Conservation (phyloP, 805 yeast genomes). For the Saturnispora mendoncae region DNA sequence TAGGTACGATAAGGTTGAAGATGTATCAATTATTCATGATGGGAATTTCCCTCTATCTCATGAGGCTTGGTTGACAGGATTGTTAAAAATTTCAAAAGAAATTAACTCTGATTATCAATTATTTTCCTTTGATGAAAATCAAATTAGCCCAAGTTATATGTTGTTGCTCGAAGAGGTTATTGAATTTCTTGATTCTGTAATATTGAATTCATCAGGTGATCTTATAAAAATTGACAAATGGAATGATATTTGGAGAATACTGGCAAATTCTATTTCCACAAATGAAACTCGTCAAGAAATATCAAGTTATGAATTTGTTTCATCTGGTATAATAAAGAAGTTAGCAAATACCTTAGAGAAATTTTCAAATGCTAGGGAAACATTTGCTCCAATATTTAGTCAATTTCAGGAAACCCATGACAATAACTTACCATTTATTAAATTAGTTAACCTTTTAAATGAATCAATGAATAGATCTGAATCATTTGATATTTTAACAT, state of each 20-base stretch:
- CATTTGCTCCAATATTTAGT: slow-evolving; percentile 39
- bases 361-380: slow-evolving; percentile 27
- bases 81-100: slow-evolving; percentile 1
- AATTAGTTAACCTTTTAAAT: slow-evolving; percentile 52
- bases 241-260: slow-evolving; percentile 31
- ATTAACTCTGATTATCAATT: slow-evolving; percentile 2
- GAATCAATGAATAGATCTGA: slow-evolving; percentile 69
- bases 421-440: slow-evolving; percentile 30
- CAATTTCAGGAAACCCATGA: slow-evolving; percentile 26
- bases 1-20: slow-evolving; percentile 23
- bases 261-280: slow-evolving; percentile 19
- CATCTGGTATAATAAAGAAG: slow-evolving; percentile 52
- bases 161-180: slow-evolving; percentile 4
- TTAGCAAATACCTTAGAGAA: slow-evolving; percentile 31
- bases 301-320: slow-evolving; percentile 68
- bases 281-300: slow-evolving; percentile 21
- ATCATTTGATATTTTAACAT: slow-evolving; percentile 55
- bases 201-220: not conserved
- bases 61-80: slow-evolving; percentile 4
- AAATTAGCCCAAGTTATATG: slow-evolving; percentile 1
- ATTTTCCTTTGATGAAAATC: not conserved
- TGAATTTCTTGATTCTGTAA: slow-evolving; percentile 4
- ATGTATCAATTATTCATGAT: slow-evolving; percentile 12
- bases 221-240: slow-evolving; percentile 24
- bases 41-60: slow-evolving; percentile 14